These are phyloP conservation scores for Globisporangium spiculum DNA, from an alignment of 352 stramenopile species.

Conservation along the genomic window DNA sequence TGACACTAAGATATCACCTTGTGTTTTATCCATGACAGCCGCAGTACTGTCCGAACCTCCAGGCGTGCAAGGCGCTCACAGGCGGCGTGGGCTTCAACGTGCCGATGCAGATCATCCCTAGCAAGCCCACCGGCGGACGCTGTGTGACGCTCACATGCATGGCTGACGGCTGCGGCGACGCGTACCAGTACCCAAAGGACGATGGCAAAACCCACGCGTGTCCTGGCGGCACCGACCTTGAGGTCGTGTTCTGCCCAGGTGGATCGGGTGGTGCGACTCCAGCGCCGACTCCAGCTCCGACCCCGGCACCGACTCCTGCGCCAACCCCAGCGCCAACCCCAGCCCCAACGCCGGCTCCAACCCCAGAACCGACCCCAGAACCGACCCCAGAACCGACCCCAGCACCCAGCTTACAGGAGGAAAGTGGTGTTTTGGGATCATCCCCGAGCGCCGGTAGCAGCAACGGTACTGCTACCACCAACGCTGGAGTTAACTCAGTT, in stretches of 20 bases:
- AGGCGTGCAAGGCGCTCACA: slow-evolving; percentile 52
- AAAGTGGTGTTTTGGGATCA: slow-evolving; percentile 12
- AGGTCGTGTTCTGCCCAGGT: slow-evolving; percentile 57
- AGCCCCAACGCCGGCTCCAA: slow-evolving; percentile 25
- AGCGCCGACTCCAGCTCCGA: slow-evolving; percentile 16
- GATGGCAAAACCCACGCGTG: slow-evolving; percentile 72
- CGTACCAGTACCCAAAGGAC: slow-evolving; percentile 66
- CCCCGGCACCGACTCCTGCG: slow-evolving; percentile 27
- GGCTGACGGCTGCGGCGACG: slow-evolving; percentile 49
- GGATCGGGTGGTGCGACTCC: slow-evolving; percentile 29
- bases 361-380: slow-evolving; percentile 4
- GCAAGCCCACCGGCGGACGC: slow-evolving; percentile 26
- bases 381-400: neutral
- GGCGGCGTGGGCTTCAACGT: slow-evolving; percentile 64
- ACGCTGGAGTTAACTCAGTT: slow-evolving; percentile 3
- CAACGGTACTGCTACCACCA: neutral
- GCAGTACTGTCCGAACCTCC: slow-evolving; percentile 44
- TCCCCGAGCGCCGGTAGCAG: neutral
- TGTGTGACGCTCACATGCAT: slow-evolving; percentile 57
- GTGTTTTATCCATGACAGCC: slow-evolving; percentile 25
- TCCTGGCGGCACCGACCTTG: slow-evolving; percentile 37
- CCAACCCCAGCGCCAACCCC: slow-evolving; percentile 30
- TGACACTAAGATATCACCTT: neutral
- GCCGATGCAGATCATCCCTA: slow-evolving; percentile 59
- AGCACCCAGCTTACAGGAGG: slow-evolving; percentile 16